phyloP scores from a whole-genome alignment of 768 basidiomycete genomes.

The Leucocoprinus birnbaumii region DNA sequence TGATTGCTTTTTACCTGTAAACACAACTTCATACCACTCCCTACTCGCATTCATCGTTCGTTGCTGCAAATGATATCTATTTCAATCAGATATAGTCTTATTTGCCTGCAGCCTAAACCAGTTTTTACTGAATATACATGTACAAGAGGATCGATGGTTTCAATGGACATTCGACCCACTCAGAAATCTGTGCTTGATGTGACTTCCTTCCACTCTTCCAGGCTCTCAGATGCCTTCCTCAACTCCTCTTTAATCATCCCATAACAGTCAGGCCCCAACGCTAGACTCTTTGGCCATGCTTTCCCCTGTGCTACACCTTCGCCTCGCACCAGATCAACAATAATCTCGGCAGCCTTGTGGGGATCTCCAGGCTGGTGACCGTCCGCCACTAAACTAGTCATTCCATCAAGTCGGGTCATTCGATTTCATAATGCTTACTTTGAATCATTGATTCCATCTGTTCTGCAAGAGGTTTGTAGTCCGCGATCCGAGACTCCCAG shows the following conservation, averaged over 20 bases:
- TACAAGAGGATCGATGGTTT: too few relatives aligned
- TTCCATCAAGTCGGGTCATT: too few relatives aligned
- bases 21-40: too few relatives aligned
- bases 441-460: slow-evolving; percentile 21
- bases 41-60: too few relatives aligned
- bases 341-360: slow-evolving; percentile 27
- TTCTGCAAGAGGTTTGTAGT: slow-evolving; percentile 26
- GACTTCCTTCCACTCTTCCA: slow-evolving; percentile 33
- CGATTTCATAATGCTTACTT: too few relatives aligned
- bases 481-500: slow-evolving; percentile 26
- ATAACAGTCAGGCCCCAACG: slow-evolving; percentile 29
- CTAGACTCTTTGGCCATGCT: slow-evolving; percentile 23
- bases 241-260: slow-evolving; percentile 18
- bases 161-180: too few relatives aligned
- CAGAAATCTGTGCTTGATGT: slow-evolving; percentile 21
- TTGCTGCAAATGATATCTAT: too few relatives aligned
- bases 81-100: too few relatives aligned
- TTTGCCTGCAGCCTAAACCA: too few relatives aligned
- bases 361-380: slow-evolving; percentile 38
- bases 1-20: too few relatives aligned
- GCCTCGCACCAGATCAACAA: slow-evolving; percentile 29
- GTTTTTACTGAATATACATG: too few relatives aligned
- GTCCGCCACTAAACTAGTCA: slow-evolving; percentile 20
- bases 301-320: slow-evolving; percentile 29
- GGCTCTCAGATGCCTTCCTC: slow-evolving; percentile 11